Evolutionary conservation across 495 filamentous ascomycete species (phyloP), one percentile per base, ranked within the genome.

Genomic region (Aspergillus cavernicola): DNA sequence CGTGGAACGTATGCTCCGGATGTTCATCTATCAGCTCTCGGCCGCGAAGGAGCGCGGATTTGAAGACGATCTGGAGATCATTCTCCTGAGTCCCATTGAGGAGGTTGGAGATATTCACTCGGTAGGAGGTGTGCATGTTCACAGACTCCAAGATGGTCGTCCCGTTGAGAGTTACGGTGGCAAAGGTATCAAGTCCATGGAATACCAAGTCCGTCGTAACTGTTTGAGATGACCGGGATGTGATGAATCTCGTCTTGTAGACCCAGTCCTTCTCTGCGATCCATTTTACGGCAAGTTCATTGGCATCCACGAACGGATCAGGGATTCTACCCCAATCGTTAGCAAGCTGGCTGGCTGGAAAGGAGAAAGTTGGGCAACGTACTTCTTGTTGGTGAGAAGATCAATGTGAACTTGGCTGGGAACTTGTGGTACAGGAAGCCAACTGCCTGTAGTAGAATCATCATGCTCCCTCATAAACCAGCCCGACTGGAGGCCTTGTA

Each of bases 231-330:
- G 28, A 32, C 16, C 9, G 24, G 9, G 24, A 28, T 23, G 53
- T 18, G 10, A 0, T 28, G 33, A 56, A 51, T 3, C 13, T 42
- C 6, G 45, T 50, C 9, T 12, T 40, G 40, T 56, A 91, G 16
- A 77, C 60, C 87, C 87, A 91, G 53, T 71, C 66, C 20, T 74
- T 72, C 61, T 90, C 86, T 50, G 83, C 86, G 13, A 91, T 74
- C 86, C 86, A 89, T 73, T 88, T 87, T 9, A 85, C 80, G 44
- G 78, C 70, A 31, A 79, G 73, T 65, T 91, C 87, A 62, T 88
- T 88, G 67, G 85, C 78, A 43, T 79, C 83, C 52, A 86, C 72
- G 60, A 81, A 87, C 2, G 86, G 84, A 56, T 90, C 79, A 8
- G 83, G 75, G 55, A 89, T 90, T 6, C 82, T 66, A 15, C 59